A percentile compares a stretch with the other conserved stretches of the same genome.
These are phyloP conservation scores for Nicotiana obtusifolia DNA, from an alignment of 257 asterid genomes.

Conservation along the genomic window DNA sequence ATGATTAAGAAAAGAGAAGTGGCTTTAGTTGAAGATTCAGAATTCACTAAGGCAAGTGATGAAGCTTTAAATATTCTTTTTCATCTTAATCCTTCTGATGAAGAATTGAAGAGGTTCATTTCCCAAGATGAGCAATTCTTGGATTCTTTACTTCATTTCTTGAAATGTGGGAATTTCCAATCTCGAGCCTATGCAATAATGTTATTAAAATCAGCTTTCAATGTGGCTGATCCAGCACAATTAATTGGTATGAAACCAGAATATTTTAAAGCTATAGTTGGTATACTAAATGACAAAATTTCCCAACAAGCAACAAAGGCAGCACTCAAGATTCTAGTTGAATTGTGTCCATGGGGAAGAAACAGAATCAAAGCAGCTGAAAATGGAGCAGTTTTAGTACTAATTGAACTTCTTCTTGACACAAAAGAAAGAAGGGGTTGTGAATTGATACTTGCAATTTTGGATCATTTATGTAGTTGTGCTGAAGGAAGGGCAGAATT, in stretches of 20 bases:
- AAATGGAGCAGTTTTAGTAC: conserved; percentile 33
- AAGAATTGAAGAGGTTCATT: conserved; percentile 22
- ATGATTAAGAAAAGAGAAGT: conserved; percentile 15
- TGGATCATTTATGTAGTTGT: conserved; percentile 66
- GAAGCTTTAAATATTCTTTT: conserved; percentile 43
- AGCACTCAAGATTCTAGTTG: conserved; percentile 48
- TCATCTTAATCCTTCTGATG: conserved; percentile 40
- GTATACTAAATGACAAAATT: conserved; percentile 27
- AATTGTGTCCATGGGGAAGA: conserved; percentile 60
- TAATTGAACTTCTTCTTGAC: conserved; percentile 52
- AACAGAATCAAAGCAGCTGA: conserved; percentile 54
- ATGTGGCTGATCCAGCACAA: conserved; percentile 41
- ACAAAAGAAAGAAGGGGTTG: conserved; percentile 32
- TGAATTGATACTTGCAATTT: conserved; percentile 36
- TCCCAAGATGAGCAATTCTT: conserved; percentile 8
- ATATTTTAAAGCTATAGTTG: conserved; percentile 22
- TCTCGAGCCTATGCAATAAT: conserved; percentile 25
- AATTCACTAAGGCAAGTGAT: conserved; percentile 6
- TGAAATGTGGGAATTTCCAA: conserved; percentile 26
- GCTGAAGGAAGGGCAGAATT: conserved; percentile 81
- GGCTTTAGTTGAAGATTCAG: not conserved
- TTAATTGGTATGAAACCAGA: conserved; percentile 25
- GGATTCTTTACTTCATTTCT: conserved; percentile 25
- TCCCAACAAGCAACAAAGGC: conserved; percentile 38
- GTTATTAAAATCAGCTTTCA: conserved; percentile 29